Conservation (phyloP, 768 basidiomycete genomes). For the Clitopilus passeckerianus region DNA sequence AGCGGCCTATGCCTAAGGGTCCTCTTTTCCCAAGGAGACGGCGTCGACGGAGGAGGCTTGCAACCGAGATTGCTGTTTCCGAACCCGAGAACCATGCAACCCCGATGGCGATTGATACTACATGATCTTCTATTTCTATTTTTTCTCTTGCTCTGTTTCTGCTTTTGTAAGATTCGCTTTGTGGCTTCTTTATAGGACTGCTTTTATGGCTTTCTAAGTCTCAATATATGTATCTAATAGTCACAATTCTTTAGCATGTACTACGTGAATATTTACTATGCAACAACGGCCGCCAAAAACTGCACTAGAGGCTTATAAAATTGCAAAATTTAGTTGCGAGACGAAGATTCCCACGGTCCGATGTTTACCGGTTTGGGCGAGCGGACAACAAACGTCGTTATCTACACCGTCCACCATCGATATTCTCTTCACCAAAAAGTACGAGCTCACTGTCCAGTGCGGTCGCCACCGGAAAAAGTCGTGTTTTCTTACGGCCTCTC, state of each 20-base stretch:
- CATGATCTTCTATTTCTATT: neutral
- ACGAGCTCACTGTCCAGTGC: conserved; percentile 14
- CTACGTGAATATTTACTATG: neutral
- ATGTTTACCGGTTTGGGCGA: conserved; percentile 35
- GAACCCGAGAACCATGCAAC: conserved; percentile 11
- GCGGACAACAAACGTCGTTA: conserved; percentile 31
- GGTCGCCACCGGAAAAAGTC: conserved; percentile 1
- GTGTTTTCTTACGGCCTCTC: neutral
- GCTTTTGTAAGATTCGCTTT: neutral
- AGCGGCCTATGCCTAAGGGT: conserved; percentile 87
- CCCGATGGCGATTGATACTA: neutral
- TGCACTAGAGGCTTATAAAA: neutral
- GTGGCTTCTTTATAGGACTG: neutral
- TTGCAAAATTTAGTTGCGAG: conserved; percentile 10
- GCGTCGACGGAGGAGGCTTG: conserved; percentile 2
- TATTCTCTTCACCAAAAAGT: conserved; percentile 18
- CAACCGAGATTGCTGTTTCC: neutral
- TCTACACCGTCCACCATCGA: conserved; percentile 44
- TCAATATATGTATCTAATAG: neutral
- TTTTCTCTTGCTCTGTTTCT: neutral
- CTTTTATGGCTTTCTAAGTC: neutral
- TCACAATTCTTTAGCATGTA: neutral
- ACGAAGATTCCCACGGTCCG: conserved; percentile 34
- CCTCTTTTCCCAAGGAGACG: conserved; percentile 66
- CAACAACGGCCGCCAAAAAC: neutral